These are phyloP conservation scores for Mycena capillaripes DNA, from an alignment of 768 basidiomycete species.

Conservation along the genomic window DNA sequence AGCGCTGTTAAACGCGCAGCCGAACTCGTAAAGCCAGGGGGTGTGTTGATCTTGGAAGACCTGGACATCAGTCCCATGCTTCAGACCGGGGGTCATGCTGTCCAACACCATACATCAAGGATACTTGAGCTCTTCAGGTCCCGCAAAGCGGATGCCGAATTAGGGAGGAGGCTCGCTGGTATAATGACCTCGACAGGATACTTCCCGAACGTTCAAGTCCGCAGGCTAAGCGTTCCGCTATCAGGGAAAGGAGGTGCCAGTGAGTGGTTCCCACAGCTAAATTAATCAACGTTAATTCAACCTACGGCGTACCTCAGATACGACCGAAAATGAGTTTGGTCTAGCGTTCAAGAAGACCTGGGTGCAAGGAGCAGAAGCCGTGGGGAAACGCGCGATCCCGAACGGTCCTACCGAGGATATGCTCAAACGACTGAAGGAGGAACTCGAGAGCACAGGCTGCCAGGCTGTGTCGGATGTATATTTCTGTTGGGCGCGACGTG, in stretches of 20 bases:
- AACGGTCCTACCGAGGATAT: neutral
- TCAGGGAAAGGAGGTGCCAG: neutral
- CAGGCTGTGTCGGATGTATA: neutral
- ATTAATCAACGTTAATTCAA: neutral
- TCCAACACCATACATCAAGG: neutral
- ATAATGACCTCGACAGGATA: neutral
- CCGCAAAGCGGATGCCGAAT: neutral
- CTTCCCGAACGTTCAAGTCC: neutral
- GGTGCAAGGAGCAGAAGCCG: neutral
- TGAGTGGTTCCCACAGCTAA: neutral
- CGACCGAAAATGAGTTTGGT: neutral
- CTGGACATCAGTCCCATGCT: neutral
- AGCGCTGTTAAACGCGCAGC: neutral
- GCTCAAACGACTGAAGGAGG: neutral
- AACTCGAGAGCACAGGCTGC: neutral
- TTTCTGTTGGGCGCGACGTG: neutral
- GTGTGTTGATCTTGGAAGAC: constrained; percentile 16
- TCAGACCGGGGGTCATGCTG: neutral
- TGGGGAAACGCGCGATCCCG: neutral
- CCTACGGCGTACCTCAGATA: neutral
- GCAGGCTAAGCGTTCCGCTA: neutral
- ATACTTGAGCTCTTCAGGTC: neutral
- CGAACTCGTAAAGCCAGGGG: constrained; percentile 12
- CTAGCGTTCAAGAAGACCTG: neutral
- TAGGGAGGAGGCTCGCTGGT: neutral